Base-by-base conservation (phyloP, 345 rosid species). In the Eucalyptus coolabah region DNA sequence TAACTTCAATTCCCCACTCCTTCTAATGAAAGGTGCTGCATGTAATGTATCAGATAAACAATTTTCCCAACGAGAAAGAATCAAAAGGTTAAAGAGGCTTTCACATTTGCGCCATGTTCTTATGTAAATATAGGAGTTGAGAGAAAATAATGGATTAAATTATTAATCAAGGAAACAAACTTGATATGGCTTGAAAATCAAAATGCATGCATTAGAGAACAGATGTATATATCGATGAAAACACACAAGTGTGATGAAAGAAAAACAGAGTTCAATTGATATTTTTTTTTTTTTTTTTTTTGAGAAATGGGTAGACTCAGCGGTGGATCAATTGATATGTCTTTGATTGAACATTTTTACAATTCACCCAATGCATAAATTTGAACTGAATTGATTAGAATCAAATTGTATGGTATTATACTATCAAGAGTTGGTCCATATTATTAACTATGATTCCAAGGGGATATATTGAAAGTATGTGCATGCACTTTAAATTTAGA, bases 221-320 rank as follows among this genome's bases (percentile, higher is more conserved):
- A 50, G 1, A 50, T 50, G 53, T 50, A 50, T 50, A 19, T 50
- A 16, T 50, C 8, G 3, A 50, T 50, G 53, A 50, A 50, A 50
- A 16, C 53, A 6, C 53, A 50, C 53, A 50, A 50, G n/a, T 50
- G 53, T 50, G 19, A 50, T 50, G 53, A 6, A 50, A 50, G 53
- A 50, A 50, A 50, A 50, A 69, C 9, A 16, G 1, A 50, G 53
- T 50, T 3, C 0, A n/a, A n/a, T n/a, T n/a, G n/a, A n/a, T n/a
- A n/a, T 0, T 16, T 9, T 16, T 15, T 17, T 4, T 21, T n/a
- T 67, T 3, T 17, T 6, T 51, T 17, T 2, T 3, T 17, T 51
- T 53, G 21, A 53, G 23, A 53, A 53, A 53, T 18, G 59, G 24
- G 24, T 53, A 53, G 10, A 7, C 24, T 53, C 0, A 53, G 10